Conservation (phyloP, 2,329 filamentous ascomycete genomes). For the Plectosphaerella plurivora region DNA sequence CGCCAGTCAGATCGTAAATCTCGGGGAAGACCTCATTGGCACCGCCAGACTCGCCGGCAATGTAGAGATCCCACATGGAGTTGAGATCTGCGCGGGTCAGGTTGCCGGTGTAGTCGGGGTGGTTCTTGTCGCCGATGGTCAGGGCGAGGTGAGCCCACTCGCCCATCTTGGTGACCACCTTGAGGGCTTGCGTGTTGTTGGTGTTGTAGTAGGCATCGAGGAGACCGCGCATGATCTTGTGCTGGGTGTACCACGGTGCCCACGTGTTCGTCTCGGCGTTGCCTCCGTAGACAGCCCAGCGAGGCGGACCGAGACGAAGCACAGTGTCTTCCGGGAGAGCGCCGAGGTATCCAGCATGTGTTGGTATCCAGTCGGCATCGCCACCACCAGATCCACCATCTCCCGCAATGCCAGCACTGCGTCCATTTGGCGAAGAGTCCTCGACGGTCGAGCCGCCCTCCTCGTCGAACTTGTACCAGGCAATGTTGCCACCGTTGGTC, state of each 20-base stretch:
- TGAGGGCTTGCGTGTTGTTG: constrained; percentile 21
- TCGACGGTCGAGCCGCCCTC: constrained; percentile 9
- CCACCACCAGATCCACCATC: constrained; percentile 9
- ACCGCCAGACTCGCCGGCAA: constrained; percentile 24
- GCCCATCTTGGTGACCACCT: constrained; percentile 23
- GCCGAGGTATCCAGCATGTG: constrained; percentile 22
- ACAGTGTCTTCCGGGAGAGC: constrained; percentile 26
- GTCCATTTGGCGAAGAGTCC: constrained; percentile 13
- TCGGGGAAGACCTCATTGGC: constrained; percentile 27
- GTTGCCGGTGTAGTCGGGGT: constrained; percentile 22
- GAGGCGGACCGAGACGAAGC: constrained; percentile 23
- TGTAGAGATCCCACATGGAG: constrained; percentile 28
- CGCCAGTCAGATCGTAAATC: constrained; percentile 23
- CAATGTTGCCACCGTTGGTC: constrained; percentile 14
- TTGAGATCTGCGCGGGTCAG: constrained; percentile 25
- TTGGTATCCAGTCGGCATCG: constrained; percentile 19
- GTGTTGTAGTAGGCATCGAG: constrained; percentile 28
- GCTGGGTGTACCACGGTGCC: constrained; percentile 28
- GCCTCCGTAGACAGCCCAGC: constrained; percentile 24
- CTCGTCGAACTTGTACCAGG: constrained; percentile 16
- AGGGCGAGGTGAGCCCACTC: constrained; percentile 26
- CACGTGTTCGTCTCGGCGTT: constrained; percentile 21
- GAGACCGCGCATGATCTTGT: constrained; percentile 27
- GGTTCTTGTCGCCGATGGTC: constrained; percentile 25
- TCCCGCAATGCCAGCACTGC: constrained; percentile 10